Percentiles rank a stretch among this genome's conserved stretches.
These are phyloP conservation scores for Trifolium dubium DNA, from an alignment of 306 rosid species.

Conservation along the genomic window DNA sequence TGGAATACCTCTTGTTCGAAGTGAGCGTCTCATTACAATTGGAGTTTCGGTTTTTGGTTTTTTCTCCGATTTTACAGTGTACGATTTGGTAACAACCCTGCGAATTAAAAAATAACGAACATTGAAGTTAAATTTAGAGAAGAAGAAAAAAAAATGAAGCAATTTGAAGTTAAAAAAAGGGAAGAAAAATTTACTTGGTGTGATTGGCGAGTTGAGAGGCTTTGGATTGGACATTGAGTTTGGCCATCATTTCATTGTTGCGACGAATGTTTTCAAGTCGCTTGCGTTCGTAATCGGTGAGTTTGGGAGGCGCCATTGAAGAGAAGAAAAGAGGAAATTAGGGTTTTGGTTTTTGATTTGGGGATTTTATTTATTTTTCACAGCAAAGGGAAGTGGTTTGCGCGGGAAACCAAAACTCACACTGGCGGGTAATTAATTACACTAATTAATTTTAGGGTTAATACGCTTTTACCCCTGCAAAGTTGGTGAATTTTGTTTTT, in stretches of 20 bases:
- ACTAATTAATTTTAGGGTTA: too few species aligned
- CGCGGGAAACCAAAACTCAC: slow-evolving; percentile 42
- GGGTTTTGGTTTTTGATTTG: slow-evolving; percentile 4
- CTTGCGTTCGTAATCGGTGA: slow-evolving; percentile 78
- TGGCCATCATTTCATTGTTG: slow-evolving; percentile 84
- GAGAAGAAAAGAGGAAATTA: slow-evolving; percentile 24
- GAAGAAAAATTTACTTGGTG: slow-evolving; percentile 54
- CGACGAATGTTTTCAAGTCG: slow-evolving; percentile 92
- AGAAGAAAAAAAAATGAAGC: too few species aligned
- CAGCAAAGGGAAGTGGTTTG: neutral
- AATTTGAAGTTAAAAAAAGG: neutral
- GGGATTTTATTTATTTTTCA: neutral
- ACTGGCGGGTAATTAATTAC: slow-evolving; percentile 43
- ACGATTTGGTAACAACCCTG: slow-evolving; percentile 64
- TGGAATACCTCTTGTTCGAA: slow-evolving; percentile 72
- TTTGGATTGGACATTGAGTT: slow-evolving; percentile 72
- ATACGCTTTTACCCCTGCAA: too few species aligned
- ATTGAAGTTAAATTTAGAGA: too few species aligned
- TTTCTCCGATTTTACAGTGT: slow-evolving; percentile 40
- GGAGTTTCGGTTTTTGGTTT: slow-evolving; percentile 64
- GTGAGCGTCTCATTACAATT: slow-evolving; percentile 67
- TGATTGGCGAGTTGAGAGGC: slow-evolving; percentile 71
- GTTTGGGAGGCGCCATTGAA: slow-evolving; percentile 60
- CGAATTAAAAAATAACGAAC: neutral
- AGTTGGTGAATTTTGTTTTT: too few species aligned